Percentiles rank a stretch among this genome's conserved stretches.
phyloP scores from a whole-genome alignment of 2,329 filamentous ascomycete species.

The Beauveria sp. region DNA sequence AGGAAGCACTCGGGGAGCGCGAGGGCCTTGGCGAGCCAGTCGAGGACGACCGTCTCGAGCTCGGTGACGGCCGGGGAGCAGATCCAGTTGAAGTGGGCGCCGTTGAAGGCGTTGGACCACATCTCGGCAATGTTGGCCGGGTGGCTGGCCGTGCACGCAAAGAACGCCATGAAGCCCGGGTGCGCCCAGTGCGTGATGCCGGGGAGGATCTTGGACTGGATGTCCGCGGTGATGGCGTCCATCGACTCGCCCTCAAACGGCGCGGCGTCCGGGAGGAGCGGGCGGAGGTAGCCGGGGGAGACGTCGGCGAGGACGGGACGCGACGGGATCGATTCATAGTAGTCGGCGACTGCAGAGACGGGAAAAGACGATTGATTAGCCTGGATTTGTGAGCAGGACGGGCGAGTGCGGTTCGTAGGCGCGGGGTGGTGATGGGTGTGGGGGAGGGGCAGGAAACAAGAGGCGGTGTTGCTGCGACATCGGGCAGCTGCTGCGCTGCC shows the following conservation, averaged over 20 bases:
- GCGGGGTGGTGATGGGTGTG: conserved; percentile 3
- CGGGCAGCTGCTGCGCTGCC: too few relatives aligned
- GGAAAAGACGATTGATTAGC: too few relatives aligned
- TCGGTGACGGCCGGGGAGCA: conserved; percentile 89
- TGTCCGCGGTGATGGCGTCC: conserved; percentile 72
- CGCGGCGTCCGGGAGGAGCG: conserved; percentile 61
- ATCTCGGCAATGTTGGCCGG: conserved; percentile 86
- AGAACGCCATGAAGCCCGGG: conserved; percentile 94
- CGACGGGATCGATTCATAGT: conserved; percentile 68
- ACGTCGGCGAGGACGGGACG: conserved; percentile 70
- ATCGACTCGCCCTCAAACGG: conserved; percentile 65
- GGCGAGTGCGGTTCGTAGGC: background rate
- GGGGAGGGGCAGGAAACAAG: background rate
- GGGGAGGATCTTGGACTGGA: conserved; percentile 80
- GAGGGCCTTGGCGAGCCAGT: conserved; percentile 78
- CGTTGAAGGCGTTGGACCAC: conserved; percentile 81
- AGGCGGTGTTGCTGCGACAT: background rate
- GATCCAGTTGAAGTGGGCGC: conserved; percentile 94
- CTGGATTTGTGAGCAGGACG: background rate
- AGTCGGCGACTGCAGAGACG: conserved; percentile 58
- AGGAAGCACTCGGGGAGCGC: conserved; percentile 66
- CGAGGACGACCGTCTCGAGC: conserved; percentile 84
- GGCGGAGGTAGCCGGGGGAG: conserved; percentile 75
- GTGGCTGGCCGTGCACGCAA: conserved; percentile 73
- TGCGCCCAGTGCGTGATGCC: conserved; percentile 93